Evolutionary conservation across 257 asterid species (phyloP), one percentile per base, ranked within the genome.

Genomic region (Capsicum chinense): DNA sequence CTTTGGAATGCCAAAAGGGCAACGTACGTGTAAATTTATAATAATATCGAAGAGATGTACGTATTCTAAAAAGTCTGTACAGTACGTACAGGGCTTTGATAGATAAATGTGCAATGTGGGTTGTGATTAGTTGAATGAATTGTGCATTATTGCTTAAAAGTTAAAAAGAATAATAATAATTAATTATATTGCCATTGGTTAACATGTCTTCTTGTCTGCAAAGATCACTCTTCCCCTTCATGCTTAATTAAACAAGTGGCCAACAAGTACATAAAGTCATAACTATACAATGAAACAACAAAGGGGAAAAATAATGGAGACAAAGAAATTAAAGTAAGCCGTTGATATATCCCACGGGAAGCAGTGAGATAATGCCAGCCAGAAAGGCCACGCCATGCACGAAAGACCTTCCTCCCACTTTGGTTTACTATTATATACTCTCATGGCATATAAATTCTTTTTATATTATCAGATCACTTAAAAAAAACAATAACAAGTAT

Each of bases 181-280:
- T 89, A 87, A 85, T 89, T 44, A 12, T 81, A 19, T 62, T 59
- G 9, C 15, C 33, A 81, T 81, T 39, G 58, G 67, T 19, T 83
- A 86, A 85, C 85, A 85, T 86, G 92, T 87, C 84, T 88, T 88
- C 69, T 88, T 93, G 95, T 91, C 95, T 88, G 86, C 88, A 89
- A 58, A 57, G 47, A 70, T 83, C 39, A 83, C 68, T 81, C 82
- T 73, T 83, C 54, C 76, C 33, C 84, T 81, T 83, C 83, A 80
- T 85, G 84, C 67, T 78, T 81, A 81, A 68, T 84, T 86, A 78
- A 47, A 66, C 62, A 73, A 94, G 97, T 90, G 98, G 97, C 97
- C 88, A 94, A 93, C 94, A 92, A 90, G 83, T 85, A 91, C 94
- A 86, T 85, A n/a, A n/a, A n/a, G n/a, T n/a, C n/a, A n/a, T n/a